Evolutionary conservation across 2,329 filamentous ascomycete genomes (phyloP).

Genomic region (Capronia epimyces): DNA sequence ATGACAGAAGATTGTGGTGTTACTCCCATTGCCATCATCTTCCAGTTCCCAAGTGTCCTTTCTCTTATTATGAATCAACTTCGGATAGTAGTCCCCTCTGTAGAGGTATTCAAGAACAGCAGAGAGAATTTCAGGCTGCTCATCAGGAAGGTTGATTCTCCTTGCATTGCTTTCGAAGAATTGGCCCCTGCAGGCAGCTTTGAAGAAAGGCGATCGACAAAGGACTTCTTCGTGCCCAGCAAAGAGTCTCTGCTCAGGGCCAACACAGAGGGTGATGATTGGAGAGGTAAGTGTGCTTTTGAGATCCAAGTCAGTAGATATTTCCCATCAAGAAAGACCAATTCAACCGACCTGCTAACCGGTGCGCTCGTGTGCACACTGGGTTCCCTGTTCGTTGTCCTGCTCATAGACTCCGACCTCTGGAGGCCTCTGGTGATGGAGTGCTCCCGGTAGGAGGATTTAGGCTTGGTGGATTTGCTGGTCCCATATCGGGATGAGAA

Average conservation of each 20-base stretch:
- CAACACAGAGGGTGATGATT: constrained; percentile 75
- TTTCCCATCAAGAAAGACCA: not conserved
- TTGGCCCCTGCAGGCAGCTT: constrained; percentile 56
- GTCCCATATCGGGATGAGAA: constrained; percentile 41
- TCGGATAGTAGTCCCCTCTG: constrained; percentile 89
- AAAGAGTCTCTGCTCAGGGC: constrained; percentile 78
- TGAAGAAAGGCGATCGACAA: constrained; percentile 72
- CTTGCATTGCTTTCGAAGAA: constrained; percentile 59
- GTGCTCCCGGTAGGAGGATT: constrained; percentile 35
- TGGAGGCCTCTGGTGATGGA: constrained; percentile 24
- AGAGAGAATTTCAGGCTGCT: constrained; percentile 86
- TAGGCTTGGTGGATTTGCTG: constrained; percentile 36
- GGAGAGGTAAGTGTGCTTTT: constrained; percentile 56
- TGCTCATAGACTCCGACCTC: constrained; percentile 24
- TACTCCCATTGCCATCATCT: constrained; percentile 45
- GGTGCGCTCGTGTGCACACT: constrained; percentile 33
- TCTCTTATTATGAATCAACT: constrained; percentile 74
- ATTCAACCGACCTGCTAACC: constrained; percentile 34
- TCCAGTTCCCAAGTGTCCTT: constrained; percentile 79
- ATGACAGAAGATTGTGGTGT: constrained; percentile 63
- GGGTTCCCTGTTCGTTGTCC: constrained; percentile 26
- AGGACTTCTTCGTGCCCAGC: constrained; percentile 87
- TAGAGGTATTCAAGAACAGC: constrained; percentile 86
- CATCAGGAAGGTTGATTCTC: constrained; percentile 72
- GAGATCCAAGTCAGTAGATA: not conserved